Conservation (phyloP, 2,329 filamentous ascomycete genomes). For the Aureobasidium melanogenum region DNA sequence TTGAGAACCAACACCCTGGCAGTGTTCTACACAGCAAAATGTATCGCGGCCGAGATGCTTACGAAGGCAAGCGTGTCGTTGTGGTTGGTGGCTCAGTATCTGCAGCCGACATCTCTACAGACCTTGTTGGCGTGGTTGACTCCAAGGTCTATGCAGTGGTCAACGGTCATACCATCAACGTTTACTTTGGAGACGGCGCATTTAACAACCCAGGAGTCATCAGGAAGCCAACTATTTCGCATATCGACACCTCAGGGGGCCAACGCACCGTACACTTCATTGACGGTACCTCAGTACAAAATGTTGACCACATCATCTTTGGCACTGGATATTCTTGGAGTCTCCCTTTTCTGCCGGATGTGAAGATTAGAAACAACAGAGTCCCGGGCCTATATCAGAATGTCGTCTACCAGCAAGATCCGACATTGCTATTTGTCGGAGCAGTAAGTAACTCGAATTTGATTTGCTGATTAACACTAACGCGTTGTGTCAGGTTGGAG, state of each 20-base stretch:
- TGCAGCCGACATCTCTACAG: conserved; percentile 52
- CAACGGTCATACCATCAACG: conserved; percentile 41
- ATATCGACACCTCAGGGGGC: conserved; percentile 26
- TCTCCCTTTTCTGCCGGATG: conserved; percentile 49
- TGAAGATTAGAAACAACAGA: conserved; percentile 46
- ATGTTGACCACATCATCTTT: conserved; percentile 56
- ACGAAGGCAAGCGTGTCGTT: conserved; percentile 44
- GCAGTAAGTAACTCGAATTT: conserved; percentile 33
- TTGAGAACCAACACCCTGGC: conserved; percentile 38
- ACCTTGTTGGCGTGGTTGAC: conserved; percentile 39
- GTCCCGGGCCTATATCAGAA: conserved; percentile 51
- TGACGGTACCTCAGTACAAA: conserved; percentile 43
- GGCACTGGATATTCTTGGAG: conserved; percentile 60
- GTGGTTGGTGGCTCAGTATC: conserved; percentile 58
- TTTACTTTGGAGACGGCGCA: conserved; percentile 51
- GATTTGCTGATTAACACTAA: not conserved
- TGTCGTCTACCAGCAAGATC: conserved; percentile 46
- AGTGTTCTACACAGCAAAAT: conserved; percentile 49
- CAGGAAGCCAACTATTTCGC: conserved; percentile 40
- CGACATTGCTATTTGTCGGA: conserved; percentile 49
- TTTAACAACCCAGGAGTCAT: conserved; percentile 50
- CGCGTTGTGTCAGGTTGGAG: conserved; percentile 25
- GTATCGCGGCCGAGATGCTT: conserved; percentile 40
- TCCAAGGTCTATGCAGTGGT: conserved; percentile 46
- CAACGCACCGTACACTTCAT: conserved; percentile 45